Percentiles rank a stretch among this genome's conserved stretches.
Evolutionary conservation across 1,284 basidiomycete genomes (phyloP).

Genomic region (Neonothopanus nambi): DNA sequence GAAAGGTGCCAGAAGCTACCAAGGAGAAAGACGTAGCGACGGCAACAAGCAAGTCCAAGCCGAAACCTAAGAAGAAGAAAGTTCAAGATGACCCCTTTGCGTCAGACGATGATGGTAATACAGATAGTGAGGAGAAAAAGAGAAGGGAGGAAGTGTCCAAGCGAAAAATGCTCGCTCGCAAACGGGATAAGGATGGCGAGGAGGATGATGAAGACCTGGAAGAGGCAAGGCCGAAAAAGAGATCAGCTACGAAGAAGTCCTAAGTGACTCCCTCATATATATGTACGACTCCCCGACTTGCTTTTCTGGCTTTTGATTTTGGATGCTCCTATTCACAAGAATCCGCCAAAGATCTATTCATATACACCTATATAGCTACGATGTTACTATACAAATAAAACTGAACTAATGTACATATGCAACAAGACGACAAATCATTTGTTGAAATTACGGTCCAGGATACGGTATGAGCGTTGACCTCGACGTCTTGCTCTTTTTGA

Average conservation of each 20-base stretch:
- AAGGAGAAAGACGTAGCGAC: constrained; percentile 8
- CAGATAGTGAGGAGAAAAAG: constrained; percentile 21
- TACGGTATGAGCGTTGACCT: neutral
- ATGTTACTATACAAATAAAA: neutral
- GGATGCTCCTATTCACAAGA: too few species aligned
- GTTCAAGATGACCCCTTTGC: constrained; percentile 28
- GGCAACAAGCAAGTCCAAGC: constrained; percentile 42
- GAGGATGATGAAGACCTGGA: constrained; percentile 28
- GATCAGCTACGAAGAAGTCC: constrained; percentile 14
- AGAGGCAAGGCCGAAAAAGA: constrained; percentile 28
- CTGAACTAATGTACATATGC: neutral
- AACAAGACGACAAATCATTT: neutral
- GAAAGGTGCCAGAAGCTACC: constrained; percentile 13
- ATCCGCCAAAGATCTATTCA: too few species aligned
- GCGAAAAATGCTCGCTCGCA: constrained; percentile 17
- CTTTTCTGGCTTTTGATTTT: too few species aligned
- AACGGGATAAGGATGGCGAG: constrained; percentile 19
- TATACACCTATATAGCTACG: neutral
- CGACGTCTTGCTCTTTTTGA: constrained; percentile 14
- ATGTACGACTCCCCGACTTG: too few species aligned
- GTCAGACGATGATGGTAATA: constrained; percentile 28
- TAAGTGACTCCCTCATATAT: too few species aligned
- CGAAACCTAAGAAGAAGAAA: constrained; percentile 40
- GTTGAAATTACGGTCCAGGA: neutral
- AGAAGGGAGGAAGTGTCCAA: constrained; percentile 23